Conservation (phyloP, 164 flowering plant genomes). For the Stephania cephalantha region DNA sequence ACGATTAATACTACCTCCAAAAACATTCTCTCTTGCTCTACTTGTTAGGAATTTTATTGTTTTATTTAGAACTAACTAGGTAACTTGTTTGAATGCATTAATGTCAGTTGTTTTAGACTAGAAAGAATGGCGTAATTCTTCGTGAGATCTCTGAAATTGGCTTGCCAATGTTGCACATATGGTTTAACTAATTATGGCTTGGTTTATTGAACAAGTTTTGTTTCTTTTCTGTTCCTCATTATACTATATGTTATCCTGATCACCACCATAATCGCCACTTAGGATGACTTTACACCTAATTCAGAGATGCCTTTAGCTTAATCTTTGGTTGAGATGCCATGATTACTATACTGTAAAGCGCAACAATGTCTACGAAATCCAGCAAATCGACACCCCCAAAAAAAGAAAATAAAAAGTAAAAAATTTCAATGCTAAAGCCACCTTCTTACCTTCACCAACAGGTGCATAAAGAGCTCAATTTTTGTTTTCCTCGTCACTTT, state of each 20-base stretch:
- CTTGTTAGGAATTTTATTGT: no score
- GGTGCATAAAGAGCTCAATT: constrained; percentile 28
- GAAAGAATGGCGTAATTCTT: no score
- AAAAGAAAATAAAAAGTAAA: constrained; percentile 10
- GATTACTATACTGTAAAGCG: constrained; percentile 57
- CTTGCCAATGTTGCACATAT: neutral
- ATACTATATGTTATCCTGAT: constrained; percentile 21
- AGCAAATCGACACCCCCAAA: constrained; percentile 13
- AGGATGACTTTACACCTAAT: constrained; percentile 36
- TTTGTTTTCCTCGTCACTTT: constrained; percentile 14
- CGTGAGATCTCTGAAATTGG: neutral
- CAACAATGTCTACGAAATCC: constrained; percentile 45
- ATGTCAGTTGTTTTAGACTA: no score
- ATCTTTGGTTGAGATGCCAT: constrained; percentile 34
- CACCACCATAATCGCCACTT: constrained; percentile 27
- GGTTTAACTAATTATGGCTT: neutral
- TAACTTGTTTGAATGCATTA: no score
- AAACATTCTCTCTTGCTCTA: neutral
- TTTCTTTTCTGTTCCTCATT: constrained; percentile 1
- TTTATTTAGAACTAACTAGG: no score
- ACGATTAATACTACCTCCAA: neutral
- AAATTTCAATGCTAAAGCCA: neutral
- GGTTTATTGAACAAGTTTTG: neutral
- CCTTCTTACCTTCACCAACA: constrained; percentile 55
- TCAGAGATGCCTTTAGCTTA: constrained; percentile 13